Evolutionary conservation across 208 protist species (phyloP), one percentile per base, ranked within the genome.

Genomic region (Borovskyia barvae): DNA sequence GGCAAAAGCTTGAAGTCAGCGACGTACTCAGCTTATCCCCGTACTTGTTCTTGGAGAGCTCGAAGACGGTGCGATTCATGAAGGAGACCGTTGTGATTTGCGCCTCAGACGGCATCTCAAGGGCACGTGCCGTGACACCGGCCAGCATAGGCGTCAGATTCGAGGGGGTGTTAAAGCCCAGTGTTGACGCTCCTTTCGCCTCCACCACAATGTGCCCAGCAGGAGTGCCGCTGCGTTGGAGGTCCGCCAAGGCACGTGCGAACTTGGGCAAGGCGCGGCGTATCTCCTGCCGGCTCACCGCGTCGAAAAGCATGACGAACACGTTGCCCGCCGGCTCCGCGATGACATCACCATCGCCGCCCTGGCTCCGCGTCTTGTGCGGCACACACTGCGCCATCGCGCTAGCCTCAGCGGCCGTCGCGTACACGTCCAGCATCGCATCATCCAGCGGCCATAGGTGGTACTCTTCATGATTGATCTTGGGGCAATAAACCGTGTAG

Each of bases 211-310:
- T 14, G 40, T 82, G 68, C 11, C 53, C 20, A 26, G 26, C 26
- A 28, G 36, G 41, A 25, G 19, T 64, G 46, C 24, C 54, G n/a
- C n/a, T n/a, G 45, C 1, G n/a, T 14, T 14, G 28, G 47, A 90
- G 79, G n/a, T 77, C 47, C 1, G 45, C 66, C 29, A 87, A 11
- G 65, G 77, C 86, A 35, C 36, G 40, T 15, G 51, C 60, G 29
- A 91, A 87, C 33, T 62, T 59, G 4, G 80, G 84, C 42, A 91
- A 55, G 35, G 73, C 69, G 20, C 84, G 79, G 19, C 41, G 25
- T n/a, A 83, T 63, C 32, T 73, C 77, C 46, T 78, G 70, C 17
- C 84, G 76, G 41, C 84, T 87, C 26, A 85, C 67, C 0, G 84
- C 54, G 66, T 87, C 84, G 48, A 91, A 61, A 20, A 87, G 15